phyloP scores from a whole-genome alignment of 768 basidiomycete species.

The Panus rudis region DNA sequence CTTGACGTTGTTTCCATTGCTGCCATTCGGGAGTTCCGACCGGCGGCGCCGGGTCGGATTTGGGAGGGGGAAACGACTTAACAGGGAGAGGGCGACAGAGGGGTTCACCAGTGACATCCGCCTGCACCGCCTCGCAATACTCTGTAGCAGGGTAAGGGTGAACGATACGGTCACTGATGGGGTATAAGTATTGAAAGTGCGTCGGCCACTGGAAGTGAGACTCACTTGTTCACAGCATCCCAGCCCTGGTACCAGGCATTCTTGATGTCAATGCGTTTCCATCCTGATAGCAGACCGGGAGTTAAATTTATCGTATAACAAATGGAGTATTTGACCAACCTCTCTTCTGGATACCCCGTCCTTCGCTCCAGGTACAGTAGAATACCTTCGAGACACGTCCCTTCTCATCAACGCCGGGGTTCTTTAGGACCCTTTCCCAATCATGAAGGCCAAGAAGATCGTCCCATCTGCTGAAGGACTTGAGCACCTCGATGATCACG shows the following conservation, averaged over 20 bases:
- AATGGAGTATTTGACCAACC: constrained; percentile 26
- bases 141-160: constrained; percentile 34
- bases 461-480: constrained; percentile 25
- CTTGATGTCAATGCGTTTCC: constrained; percentile 40
- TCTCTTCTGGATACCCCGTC: constrained; percentile 36
- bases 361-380: constrained; percentile 32
- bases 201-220: no score
- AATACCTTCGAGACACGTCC: constrained; percentile 28
- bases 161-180: no score
- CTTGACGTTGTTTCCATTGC: no score
- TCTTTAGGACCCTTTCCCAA: constrained; percentile 33
- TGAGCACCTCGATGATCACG: constrained; percentile 37
- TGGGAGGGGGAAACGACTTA: constrained; percentile 19
- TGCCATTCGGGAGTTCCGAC: constrained; percentile 7
- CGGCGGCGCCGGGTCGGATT: constrained; percentile 22
- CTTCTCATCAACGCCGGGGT: constrained; percentile 24
- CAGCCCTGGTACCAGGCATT: constrained; percentile 35
- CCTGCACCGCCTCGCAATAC: constrained; percentile 33
- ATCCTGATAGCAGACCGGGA: constrained; percentile 25
- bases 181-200: no score
- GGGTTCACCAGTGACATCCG: constrained; percentile 30
- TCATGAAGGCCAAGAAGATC: constrained; percentile 34
- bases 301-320: neutral
- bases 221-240: constrained; percentile 24
- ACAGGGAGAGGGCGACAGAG: constrained; percentile 41